These are phyloP conservation scores for Melocanna baccifera DNA, from an alignment of 176 grass and related monocot genomes.

Conservation along the genomic window DNA sequence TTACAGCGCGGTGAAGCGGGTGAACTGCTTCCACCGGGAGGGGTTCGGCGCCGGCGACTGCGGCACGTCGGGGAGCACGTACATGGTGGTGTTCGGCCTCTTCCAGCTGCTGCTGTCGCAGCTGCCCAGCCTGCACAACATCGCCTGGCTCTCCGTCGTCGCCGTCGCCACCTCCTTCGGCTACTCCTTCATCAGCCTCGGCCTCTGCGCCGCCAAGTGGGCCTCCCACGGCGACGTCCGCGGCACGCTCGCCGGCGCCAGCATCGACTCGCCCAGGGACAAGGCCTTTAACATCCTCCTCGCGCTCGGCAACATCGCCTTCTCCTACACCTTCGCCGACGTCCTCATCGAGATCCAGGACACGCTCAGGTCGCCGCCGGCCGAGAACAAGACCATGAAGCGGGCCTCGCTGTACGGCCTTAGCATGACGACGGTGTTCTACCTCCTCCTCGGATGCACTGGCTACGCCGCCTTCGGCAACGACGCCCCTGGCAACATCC, in stretches of 20 bases:
- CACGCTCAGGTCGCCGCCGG: slow-evolving; percentile 71
- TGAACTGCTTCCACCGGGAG: slow-evolving; percentile 78
- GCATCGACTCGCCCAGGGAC: slow-evolving; percentile 13
- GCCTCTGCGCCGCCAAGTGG: slow-evolving; percentile 82
- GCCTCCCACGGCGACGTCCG: slow-evolving; percentile 58
- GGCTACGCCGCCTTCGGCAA: slow-evolving; percentile 91
- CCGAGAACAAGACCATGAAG: slow-evolving; percentile 90
- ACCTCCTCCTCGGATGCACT: slow-evolving; percentile 68
- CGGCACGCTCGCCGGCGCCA: slow-evolving; percentile 63
- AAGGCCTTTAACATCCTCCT: slow-evolving; percentile 89
- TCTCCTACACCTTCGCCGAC: slow-evolving; percentile 95
- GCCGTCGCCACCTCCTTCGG: slow-evolving; percentile 93
- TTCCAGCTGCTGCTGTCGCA: slow-evolving; percentile 85
- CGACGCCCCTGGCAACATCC: slow-evolving; percentile 74
- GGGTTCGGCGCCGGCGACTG: slow-evolving; percentile 47
- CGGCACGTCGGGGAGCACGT: slow-evolving; percentile 61
- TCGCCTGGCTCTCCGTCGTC: slow-evolving; percentile 87
- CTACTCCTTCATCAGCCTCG: slow-evolving; percentile 97
- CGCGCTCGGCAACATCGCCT: slow-evolving; percentile 84
- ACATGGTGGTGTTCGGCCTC: slow-evolving; percentile 82
- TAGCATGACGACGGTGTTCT: slow-evolving; percentile 75
- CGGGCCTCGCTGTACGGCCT: slow-evolving; percentile 60
- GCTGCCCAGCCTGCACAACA: slow-evolving; percentile 86
- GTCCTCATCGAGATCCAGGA: slow-evolving; percentile 96
- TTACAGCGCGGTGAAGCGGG: slow-evolving; percentile 69